These are phyloP conservation scores for Pholiota adiposa DNA, from an alignment of 1,284 basidiomycete genomes.

Conservation along the genomic window DNA sequence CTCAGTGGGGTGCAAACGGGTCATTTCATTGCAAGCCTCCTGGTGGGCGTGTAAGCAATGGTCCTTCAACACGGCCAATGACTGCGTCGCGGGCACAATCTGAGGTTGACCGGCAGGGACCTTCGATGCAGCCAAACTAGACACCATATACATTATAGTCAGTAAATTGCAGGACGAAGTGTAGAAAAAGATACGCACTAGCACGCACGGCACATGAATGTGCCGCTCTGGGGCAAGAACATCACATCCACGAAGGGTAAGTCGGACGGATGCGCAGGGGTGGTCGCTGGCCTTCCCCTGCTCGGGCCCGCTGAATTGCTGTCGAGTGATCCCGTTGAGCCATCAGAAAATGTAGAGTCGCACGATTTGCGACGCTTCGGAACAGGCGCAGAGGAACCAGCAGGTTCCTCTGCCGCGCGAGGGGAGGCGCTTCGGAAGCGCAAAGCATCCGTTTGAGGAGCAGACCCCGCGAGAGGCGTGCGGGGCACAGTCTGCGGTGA, in stretches of 20 bases:
- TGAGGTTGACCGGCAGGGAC: background rate
- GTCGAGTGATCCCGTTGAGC: background rate
- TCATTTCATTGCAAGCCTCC: conserved; percentile 35
- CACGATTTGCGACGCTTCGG: conserved; percentile 1
- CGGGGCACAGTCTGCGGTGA: background rate
- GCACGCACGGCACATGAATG: conserved; percentile 38
- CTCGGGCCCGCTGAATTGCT: background rate
- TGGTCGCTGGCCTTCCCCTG: background rate
- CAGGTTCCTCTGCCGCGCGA: background rate
- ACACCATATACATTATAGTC: background rate
- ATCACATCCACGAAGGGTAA: conserved; percentile 38
- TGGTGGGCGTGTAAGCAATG: conserved; percentile 37
- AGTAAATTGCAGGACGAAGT: background rate
- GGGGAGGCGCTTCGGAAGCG: too few species aligned
- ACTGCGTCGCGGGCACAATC: conserved; percentile 27
- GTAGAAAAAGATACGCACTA: conserved; percentile 28
- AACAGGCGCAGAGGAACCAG: background rate
- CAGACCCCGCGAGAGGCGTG: background rate
- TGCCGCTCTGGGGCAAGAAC: conserved; percentile 32
- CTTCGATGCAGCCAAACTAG: conserved; percentile 2
- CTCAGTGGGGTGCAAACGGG: conserved; percentile 34
- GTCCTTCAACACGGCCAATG: conserved; percentile 29
- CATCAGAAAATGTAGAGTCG: background rate
- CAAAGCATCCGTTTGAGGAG: background rate
- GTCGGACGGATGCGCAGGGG: conserved; percentile 8